A percentile compares a stretch with the other conserved stretches of the same genome.
These are phyloP conservation scores for Yamadazyma jaroonii DNA, from an alignment of 1,139 yeast species.

Conservation along the genomic window DNA sequence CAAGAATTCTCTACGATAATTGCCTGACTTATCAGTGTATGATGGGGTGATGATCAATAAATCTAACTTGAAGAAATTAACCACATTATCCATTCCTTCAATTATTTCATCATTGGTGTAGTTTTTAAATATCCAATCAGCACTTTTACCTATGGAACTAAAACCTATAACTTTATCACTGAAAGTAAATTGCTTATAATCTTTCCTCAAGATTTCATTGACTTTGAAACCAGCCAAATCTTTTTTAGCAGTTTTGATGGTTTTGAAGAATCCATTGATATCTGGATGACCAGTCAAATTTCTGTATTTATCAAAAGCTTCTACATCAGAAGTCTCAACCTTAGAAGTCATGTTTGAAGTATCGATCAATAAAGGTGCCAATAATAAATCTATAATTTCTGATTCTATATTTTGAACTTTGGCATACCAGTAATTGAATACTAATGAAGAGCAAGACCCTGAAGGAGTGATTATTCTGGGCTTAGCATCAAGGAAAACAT, in stretches of 20 bases:
- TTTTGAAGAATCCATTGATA: slow-evolving; percentile 25
- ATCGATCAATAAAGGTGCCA: slow-evolving; percentile 72
- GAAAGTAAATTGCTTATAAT: slow-evolving; percentile 72
- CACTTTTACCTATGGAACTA: slow-evolving; percentile 67
- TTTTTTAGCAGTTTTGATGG: slow-evolving; percentile 54
- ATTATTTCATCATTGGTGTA: slow-evolving; percentile 33
- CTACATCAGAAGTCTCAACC: slow-evolving; percentile 53
- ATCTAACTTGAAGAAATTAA: slow-evolving; percentile 44
- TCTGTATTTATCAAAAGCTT: slow-evolving; percentile 30
- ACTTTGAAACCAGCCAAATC: slow-evolving; percentile 60
- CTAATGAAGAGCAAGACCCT: slow-evolving; percentile 81
- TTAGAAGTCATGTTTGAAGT: slow-evolving; percentile 63
- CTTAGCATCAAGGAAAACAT: slow-evolving; percentile 35
- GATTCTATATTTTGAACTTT: slow-evolving; percentile 17
- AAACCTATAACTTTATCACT: slow-evolving; percentile 57
- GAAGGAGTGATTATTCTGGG: slow-evolving; percentile 62
- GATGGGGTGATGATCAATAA: slow-evolving; percentile 63
- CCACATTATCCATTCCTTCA: slow-evolving; percentile 33
- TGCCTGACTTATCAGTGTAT: slow-evolving; percentile 34
- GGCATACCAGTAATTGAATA: slow-evolving; percentile 58
- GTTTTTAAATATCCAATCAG: slow-evolving; percentile 50
- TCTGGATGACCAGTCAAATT: slow-evolving; percentile 3
- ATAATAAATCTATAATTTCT: slow-evolving; percentile 48
- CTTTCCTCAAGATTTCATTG: slow-evolving; percentile 68
- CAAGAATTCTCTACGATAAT: slow-evolving; percentile 56